Evolutionary conservation across 306 rosid species (phyloP).

Genomic region (Quercus berberidifolia): DNA sequence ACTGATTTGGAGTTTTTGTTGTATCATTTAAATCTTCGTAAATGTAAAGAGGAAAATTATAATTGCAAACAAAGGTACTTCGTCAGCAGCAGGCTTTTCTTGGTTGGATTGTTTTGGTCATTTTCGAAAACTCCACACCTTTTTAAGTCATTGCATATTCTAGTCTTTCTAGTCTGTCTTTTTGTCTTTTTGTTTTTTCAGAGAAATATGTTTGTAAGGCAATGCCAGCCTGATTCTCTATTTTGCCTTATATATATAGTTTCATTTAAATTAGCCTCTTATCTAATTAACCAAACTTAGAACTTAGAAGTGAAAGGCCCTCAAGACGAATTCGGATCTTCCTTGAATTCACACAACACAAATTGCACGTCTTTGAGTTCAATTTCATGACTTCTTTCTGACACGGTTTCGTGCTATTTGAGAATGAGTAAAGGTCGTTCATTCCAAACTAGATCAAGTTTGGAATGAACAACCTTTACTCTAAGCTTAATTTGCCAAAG

Average conservation of each 20-base stretch:
- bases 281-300: conserved; percentile 20
- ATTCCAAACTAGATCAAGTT: background rate
- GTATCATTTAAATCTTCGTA: background rate
- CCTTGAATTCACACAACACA: conserved; percentile 14
- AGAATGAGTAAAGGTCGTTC: background rate
- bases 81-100: conserved; percentile 38
- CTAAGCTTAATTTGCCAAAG: too few species aligned
- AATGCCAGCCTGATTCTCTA: conserved; percentile 15
- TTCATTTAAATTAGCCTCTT: background rate
- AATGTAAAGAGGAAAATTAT: background rate
- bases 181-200: conserved; percentile 17
- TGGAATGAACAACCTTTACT: too few species aligned
- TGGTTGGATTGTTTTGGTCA: conserved; percentile 41
- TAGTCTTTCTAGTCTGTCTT: conserved; percentile 33
- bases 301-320: background rate
- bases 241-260: background rate
- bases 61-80: conserved; percentile 38
- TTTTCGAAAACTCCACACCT: conserved; percentile 46
- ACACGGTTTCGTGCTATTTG: background rate
- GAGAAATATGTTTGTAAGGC: conserved; percentile 14
- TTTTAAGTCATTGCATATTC: conserved; percentile 32
- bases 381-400: background rate
- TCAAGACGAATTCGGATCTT: conserved; percentile 26
- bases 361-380: background rate
- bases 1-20: background rate